Conservation (phyloP, 805 yeast species). For the Priceomyces castillae region DNA sequence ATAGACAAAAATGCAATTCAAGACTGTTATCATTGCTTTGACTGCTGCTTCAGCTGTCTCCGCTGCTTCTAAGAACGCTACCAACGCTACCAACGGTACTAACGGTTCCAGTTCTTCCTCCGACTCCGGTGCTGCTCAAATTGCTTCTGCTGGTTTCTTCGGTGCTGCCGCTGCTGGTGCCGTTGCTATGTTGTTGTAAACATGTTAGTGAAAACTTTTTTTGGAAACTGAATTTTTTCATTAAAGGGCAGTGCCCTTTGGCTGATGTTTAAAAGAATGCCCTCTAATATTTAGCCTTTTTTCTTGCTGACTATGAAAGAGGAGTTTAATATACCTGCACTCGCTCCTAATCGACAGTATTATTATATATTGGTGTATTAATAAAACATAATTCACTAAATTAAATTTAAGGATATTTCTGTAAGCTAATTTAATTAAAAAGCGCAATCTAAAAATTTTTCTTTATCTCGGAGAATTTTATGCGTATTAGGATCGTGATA, state of each 20-base stretch:
- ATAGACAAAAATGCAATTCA: slow-evolving; percentile 60
- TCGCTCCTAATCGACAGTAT: slow-evolving; percentile 1
- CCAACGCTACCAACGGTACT: slow-evolving; percentile 35
- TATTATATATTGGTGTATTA: slow-evolving; percentile 2
- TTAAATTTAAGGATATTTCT: background rate
- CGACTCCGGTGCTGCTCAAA: slow-evolving; percentile 46
- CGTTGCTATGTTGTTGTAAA: slow-evolving; percentile 51
- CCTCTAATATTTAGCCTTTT: slow-evolving; percentile 2
- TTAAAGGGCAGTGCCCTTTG: slow-evolving; percentile 3
- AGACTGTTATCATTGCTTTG: slow-evolving; percentile 62
- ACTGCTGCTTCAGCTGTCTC: slow-evolving; percentile 69
- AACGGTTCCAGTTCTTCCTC: slow-evolving; percentile 22
- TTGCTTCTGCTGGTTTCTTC: slow-evolving; percentile 57
- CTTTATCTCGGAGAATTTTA: too few relatives aligned
- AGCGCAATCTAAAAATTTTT: too few relatives aligned
- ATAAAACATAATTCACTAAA: slow-evolving; percentile 1
- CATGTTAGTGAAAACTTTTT: background rate
- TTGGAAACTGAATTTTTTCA: background rate
- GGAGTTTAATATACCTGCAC: slow-evolving; percentile 3
- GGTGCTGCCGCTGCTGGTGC: slow-evolving; percentile 88
- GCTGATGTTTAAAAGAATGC: background rate
- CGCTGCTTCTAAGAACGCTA: slow-evolving; percentile 55
- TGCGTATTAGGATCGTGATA: too few relatives aligned
- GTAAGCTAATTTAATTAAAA: too few relatives aligned
- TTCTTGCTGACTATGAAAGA: background rate